phyloP scores from a whole-genome alignment of 2,329 filamentous ascomycete species.

The Colletotrichum sp. region DNA sequence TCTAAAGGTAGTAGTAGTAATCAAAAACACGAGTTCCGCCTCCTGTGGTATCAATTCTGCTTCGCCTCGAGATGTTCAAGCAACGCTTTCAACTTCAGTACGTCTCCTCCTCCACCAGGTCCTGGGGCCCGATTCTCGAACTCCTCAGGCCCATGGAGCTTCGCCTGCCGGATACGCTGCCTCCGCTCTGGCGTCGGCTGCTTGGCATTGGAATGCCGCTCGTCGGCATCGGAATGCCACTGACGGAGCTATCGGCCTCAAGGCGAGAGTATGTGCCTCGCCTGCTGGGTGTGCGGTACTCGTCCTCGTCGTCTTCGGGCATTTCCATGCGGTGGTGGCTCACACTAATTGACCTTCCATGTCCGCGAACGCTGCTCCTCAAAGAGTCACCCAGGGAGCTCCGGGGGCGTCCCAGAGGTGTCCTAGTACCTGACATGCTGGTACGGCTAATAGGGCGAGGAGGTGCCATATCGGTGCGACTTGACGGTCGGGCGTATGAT shows the following conservation, averaged over 20 bases:
- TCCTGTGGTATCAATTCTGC: slow-evolving; percentile 22
- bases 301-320: slow-evolving; percentile 48
- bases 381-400: slow-evolving; percentile 65
- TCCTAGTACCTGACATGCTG: slow-evolving; percentile 65
- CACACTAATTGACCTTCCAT: slow-evolving; percentile 57
- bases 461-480: slow-evolving; percentile 58
- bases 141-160: slow-evolving; percentile 38
- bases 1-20: slow-evolving; percentile 21
- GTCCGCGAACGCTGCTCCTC: slow-evolving; percentile 49
- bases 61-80: neutral
- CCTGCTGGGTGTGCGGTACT: slow-evolving; percentile 58
- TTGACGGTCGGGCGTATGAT: slow-evolving; percentile 58
- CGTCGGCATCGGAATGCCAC: slow-evolving; percentile 43
- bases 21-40: slow-evolving; percentile 35
- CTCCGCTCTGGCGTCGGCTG: slow-evolving; percentile 48
- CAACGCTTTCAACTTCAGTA: slow-evolving; percentile 41
- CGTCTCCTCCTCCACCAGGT: slow-evolving; percentile 60
- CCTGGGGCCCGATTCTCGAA: slow-evolving; percentile 32
- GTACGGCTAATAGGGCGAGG: slow-evolving; percentile 70
- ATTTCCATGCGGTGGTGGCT: slow-evolving; percentile 53
- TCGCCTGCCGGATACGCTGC: slow-evolving; percentile 27
- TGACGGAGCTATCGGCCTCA: slow-evolving; percentile 44
- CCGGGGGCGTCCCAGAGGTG: slow-evolving; percentile 71
- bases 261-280: slow-evolving; percentile 57
- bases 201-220: slow-evolving; percentile 54